Base-by-base conservation (phyloP, 225 moss, liverwort and hornwort genomes). In the Physcomitrium patens region DNA sequence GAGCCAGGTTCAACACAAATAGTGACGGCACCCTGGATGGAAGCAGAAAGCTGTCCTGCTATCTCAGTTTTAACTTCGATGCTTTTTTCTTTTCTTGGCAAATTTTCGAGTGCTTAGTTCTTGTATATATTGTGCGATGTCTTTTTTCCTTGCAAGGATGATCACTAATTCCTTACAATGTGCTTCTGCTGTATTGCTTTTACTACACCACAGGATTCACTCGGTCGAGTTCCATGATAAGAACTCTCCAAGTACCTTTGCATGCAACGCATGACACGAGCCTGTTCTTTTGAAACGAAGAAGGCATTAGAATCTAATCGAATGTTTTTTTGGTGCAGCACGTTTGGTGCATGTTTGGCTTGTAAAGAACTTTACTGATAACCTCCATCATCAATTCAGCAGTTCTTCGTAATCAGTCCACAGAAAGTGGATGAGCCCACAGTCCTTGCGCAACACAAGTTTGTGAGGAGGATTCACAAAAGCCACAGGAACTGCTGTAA, bases 321-420 rank as follows among this genome's bases (percentile, higher is more conserved):
- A 79, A 91, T 93, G 54, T 87, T 89, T 55, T 91, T 86, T 7
- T 85, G 89, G 91, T 89, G 72, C 93, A 93, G 78, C 89, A 93
- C 10, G 93, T 86, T 28, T 41, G 80, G 65, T 78, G 82, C 91
- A 91, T 89, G 60, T 71, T 43, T 7, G 87, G 91, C 71, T 91
- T 93, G 79, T 91, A 93, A 8, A 91, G 77, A 59, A 87, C 81
- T 89, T 89, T 63, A 91, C 89, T 63, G 87, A 91, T 57, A 86
- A 87, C 47, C 89, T 87, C 93, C 91, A 93, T 87, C 91, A 91
- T 78, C 89, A 83, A 75, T 91, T 86, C 61, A 93, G 67, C 17
- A 93, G 60, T 31, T 87, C 89, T 89, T 93, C 85, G 69, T 91
- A 93, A 71, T 93, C 90, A 24, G 60, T 87, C 79, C 66, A 93